Evolutionary conservation across 2,329 filamentous ascomycete genomes (phyloP).

Genomic region (Aspergillus glaucus): DNA sequence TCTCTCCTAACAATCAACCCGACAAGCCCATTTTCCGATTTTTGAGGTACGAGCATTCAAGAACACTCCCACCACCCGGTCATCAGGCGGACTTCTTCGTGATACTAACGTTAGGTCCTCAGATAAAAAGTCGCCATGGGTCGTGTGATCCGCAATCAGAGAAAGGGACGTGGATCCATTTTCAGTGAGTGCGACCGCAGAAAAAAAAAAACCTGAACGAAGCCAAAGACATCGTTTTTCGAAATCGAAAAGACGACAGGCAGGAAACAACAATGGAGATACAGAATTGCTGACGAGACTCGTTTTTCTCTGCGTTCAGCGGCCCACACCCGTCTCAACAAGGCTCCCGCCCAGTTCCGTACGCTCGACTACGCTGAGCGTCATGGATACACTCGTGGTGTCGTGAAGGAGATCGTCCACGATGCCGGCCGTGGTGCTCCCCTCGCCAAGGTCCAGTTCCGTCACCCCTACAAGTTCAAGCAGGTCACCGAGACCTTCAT

Average conservation of each 20-base stretch:
- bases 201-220: conserved; percentile 6
- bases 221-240: neutral
- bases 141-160: conserved; percentile 73
- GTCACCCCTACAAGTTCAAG: conserved; percentile 98
- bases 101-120: conserved; percentile 30
- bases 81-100: conserved; percentile 20
- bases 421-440: conserved; percentile 97
- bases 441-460: conserved; percentile 94
- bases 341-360: conserved; percentile 92
- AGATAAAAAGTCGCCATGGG: conserved; percentile 48
- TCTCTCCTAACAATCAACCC: conserved; percentile 32
- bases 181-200: conserved; percentile 57
- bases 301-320: conserved; percentile 40
- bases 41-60: conserved; percentile 34
- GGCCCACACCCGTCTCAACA: conserved; percentile 85
- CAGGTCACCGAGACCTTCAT: conserved; percentile 98
- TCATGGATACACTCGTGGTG: conserved; percentile 95
- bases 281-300: conserved; percentile 29
- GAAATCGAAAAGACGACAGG: conserved; percentile 5
- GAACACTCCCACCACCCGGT: conserved; percentile 24
- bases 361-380: conserved; percentile 93
- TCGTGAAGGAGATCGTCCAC: conserved; percentile 99
- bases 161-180: conserved; percentile 70
- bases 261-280: conserved; percentile 2
- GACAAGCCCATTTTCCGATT: conserved; percentile 38